These are phyloP conservation scores for Hymenoscyphus fraxineus DNA, from an alignment of 2,329 filamentous ascomycete species.

Conservation along the genomic window DNA sequence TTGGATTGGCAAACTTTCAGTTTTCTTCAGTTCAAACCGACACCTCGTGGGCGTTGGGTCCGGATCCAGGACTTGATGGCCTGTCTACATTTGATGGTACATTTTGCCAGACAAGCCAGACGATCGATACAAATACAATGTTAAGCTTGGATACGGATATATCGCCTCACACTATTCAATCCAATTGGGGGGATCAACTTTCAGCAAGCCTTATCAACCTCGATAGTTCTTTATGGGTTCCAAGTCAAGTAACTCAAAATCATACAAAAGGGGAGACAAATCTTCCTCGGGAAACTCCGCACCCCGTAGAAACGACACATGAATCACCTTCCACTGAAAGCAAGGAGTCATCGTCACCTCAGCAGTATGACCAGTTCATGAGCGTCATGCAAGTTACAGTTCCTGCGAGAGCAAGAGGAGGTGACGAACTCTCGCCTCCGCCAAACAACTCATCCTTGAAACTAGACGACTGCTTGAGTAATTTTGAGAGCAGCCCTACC, in stretches of 20 bases:
- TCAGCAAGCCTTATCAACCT: background rate
- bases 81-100: background rate
- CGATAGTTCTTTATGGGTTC: background rate
- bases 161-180: background rate
- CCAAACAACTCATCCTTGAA: background rate
- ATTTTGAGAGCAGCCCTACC: constrained; percentile 12
- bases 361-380: background rate
- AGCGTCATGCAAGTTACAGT: background rate
- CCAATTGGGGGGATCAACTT: background rate
- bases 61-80: background rate
- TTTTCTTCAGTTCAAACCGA: background rate
- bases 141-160: background rate
- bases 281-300: background rate
- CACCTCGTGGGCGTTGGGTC: background rate
- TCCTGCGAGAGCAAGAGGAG: background rate
- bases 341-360: background rate
- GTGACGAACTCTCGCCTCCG: background rate
- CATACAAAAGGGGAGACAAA: background rate
- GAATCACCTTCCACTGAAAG: background rate
- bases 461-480: constrained; percentile 13
- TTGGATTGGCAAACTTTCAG: constrained; percentile 1
- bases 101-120: background rate
- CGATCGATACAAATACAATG: background rate
- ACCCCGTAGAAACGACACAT: background rate
- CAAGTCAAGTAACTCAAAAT: background rate